phyloP scores from a whole-genome alignment of 2,329 filamentous ascomycete genomes.

The Leptodontidium sp. region DNA sequence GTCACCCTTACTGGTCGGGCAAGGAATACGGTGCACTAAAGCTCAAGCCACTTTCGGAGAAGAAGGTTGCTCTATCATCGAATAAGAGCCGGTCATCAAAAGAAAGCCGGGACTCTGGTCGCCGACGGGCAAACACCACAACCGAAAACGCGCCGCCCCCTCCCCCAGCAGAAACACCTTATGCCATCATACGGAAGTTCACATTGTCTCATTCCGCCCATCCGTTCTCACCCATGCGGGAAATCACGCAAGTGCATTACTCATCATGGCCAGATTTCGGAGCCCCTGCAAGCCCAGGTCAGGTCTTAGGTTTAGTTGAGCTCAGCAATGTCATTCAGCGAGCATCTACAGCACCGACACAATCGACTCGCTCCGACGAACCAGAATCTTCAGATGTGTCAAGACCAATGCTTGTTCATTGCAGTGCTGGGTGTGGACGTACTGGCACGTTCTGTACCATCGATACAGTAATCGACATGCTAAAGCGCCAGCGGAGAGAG shows the following conservation, averaged over 20 bases:
- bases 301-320: slow-evolving; percentile 89
- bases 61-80: slow-evolving; percentile 77
- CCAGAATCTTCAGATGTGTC: slow-evolving; percentile 61
- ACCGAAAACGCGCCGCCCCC: slow-evolving; percentile 51
- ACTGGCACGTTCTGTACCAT: slow-evolving; percentile 98
- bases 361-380: slow-evolving; percentile 58
- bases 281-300: slow-evolving; percentile 85
- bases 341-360: slow-evolving; percentile 47
- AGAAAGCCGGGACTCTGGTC: slow-evolving; percentile 50
- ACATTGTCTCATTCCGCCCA: slow-evolving; percentile 77
- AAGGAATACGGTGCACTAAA: slow-evolving; percentile 80
- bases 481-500: slow-evolving; percentile 78
- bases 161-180: slow-evolving; percentile 65
- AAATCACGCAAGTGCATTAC: slow-evolving; percentile 95
- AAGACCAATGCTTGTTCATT: slow-evolving; percentile 89
- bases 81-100: slow-evolving; percentile 55
- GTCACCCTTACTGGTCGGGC: slow-evolving; percentile 90
- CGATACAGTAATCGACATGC: slow-evolving; percentile 94
- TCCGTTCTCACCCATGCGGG: slow-evolving; percentile 86
- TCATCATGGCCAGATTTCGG: slow-evolving; percentile 98
- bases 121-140: slow-evolving; percentile 63
- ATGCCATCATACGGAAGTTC: slow-evolving; percentile 87
- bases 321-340: slow-evolving; percentile 80
- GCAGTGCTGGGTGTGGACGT: slow-evolving; percentile 92
- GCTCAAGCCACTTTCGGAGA: slow-evolving; percentile 81